Conservation (phyloP, 2,329 filamentous ascomycete species). For the Diaporthe vexans region DNA sequence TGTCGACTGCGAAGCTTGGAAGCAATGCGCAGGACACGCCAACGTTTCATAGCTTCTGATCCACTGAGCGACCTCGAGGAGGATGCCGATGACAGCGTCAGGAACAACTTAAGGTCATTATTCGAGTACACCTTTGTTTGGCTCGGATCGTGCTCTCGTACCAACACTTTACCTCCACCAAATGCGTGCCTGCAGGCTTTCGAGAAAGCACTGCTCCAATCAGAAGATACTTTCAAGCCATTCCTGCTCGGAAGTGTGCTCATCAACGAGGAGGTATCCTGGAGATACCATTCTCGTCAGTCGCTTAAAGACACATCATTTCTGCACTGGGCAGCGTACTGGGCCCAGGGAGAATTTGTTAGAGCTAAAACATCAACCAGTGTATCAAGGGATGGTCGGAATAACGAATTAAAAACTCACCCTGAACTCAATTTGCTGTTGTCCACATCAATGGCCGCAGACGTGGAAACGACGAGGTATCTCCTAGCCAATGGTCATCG, state of each 20-base stretch:
- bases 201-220: neutral
- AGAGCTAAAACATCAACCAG: neutral
- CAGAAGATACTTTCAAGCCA: neutral
- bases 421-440: neutral
- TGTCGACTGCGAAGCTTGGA: constrained; percentile 22
- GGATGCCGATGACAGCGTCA: neutral
- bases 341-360: neutral
- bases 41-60: neutral
- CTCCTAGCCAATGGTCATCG: neutral
- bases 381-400: neutral
- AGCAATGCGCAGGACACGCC: neutral
- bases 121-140: constrained; percentile 2
- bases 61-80: neutral
- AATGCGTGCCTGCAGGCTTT: neutral
- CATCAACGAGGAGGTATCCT: neutral
- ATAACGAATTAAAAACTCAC: too few species aligned
- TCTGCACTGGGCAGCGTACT: constrained; percentile 18
- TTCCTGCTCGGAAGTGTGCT: neutral
- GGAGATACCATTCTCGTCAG: neutral
- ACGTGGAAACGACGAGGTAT: neutral
- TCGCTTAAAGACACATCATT: neutral
- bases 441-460: neutral
- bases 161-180: neutral
- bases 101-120: neutral
- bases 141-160: neutral